Evolutionary conservation across 352 stramenopile genomes (phyloP).

Genomic region (Phytopythium cucurbitacearum): DNA sequence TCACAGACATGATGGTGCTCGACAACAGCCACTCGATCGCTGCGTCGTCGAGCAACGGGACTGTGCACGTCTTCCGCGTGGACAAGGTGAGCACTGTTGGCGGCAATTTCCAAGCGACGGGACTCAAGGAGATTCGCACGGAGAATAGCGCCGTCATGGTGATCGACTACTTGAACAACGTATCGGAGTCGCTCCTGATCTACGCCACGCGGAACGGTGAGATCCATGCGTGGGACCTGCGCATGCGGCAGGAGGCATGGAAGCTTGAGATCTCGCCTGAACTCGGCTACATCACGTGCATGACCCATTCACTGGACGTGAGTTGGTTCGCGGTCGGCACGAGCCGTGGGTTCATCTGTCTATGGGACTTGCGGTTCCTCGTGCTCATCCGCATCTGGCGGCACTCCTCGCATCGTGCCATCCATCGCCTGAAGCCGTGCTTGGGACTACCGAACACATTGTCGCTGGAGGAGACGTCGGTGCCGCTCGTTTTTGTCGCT

Average conservation of each 20-base stretch:
- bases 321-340: slow-evolving; percentile 95
- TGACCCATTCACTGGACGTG: slow-evolving; percentile 93
- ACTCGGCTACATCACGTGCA: slow-evolving; percentile 94
- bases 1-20: slow-evolving; percentile 93
- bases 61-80: slow-evolving; percentile 95
- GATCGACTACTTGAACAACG: slow-evolving; percentile 96
- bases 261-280: slow-evolving; percentile 90
- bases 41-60: slow-evolving; percentile 85
- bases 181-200: slow-evolving; percentile 90
- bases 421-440: slow-evolving; percentile 88
- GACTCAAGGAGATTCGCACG: slow-evolving; percentile 71
- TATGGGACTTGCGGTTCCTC: slow-evolving; percentile 97
- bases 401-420: slow-evolving; percentile 90
- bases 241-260: slow-evolving; percentile 91
- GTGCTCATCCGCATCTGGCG: slow-evolving; percentile 94
- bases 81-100: slow-evolving; percentile 81
- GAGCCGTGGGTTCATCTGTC: slow-evolving; percentile 91
- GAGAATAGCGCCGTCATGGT: slow-evolving; percentile 91
- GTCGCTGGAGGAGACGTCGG: slow-evolving; percentile 61
- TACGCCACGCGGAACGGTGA: slow-evolving; percentile 91
- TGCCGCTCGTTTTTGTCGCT: slow-evolving; percentile 93
- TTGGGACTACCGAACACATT: slow-evolving; percentile 77
- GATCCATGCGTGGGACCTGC: slow-evolving; percentile 92
- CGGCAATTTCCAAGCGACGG: slow-evolving; percentile 66
- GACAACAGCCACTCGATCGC: slow-evolving; percentile 96